Evolutionary conservation across 306 rosid genomes (phyloP).

Genomic region (Glycine latifolia): DNA sequence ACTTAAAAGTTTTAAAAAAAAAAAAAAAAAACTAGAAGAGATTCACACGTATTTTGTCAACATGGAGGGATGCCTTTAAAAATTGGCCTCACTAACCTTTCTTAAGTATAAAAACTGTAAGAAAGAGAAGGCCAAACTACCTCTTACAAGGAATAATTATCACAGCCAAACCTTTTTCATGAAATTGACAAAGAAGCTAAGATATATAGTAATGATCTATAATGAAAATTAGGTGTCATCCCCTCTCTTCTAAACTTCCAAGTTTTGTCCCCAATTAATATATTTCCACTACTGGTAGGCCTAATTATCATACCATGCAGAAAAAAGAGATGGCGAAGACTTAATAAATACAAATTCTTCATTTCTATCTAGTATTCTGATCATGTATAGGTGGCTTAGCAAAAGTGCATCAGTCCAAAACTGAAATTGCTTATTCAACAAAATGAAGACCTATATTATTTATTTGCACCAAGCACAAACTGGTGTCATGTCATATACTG

Average conservation of each 20-base stretch:
- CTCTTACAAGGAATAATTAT: background rate
- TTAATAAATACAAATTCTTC: constrained; percentile 16
- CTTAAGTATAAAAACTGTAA: background rate
- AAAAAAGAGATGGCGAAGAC: background rate
- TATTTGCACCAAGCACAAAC: constrained; percentile 23
- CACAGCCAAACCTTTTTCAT: constrained; percentile 17
- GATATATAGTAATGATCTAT: background rate
- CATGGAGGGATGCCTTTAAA: background rate
- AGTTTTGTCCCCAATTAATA: background rate
- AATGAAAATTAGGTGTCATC: background rate
- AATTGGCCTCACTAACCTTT: constrained; percentile 2
- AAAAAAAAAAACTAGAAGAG: background rate
- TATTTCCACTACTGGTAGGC: background rate
- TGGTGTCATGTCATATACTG: constrained; percentile 36
- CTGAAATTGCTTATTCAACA: background rate
- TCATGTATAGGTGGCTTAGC: constrained; percentile 7
- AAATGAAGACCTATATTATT: background rate
- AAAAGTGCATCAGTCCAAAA: constrained; percentile 32
- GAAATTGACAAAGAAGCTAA: constrained; percentile 4
- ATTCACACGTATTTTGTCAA: background rate
- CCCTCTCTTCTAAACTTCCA: too few relatives aligned
- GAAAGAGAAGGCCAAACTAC: constrained; percentile 1
- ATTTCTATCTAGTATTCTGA: constrained; percentile 10
- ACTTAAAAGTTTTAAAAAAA: background rate
- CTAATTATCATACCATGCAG: constrained; percentile 18